These are phyloP conservation scores for Penicillium lagena DNA, from an alignment of 495 filamentous ascomycete species.

Conservation along the genomic window DNA sequence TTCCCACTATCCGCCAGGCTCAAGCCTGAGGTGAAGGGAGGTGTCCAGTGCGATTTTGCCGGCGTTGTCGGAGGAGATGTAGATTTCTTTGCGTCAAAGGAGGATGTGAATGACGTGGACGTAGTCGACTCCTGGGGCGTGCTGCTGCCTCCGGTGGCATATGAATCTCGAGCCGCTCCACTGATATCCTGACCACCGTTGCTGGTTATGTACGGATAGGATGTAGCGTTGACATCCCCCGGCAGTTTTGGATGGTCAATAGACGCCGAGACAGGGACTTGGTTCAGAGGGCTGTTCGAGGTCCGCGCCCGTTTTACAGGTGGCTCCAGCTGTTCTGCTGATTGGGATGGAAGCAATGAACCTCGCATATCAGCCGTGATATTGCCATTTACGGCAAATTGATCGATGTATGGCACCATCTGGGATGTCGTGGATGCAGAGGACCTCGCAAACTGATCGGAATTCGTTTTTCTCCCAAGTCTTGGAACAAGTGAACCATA, in stretches of 20 bases:
- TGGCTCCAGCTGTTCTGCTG: constrained; percentile 5
- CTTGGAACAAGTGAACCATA: background rate
- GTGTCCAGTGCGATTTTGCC: constrained; percentile 8
- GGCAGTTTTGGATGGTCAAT: background rate
- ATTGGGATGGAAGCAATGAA: background rate
- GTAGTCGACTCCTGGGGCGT: constrained; percentile 24
- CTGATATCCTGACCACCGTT: constrained; percentile 1
- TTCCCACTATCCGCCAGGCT: constrained; percentile 13
- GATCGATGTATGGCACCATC: constrained; percentile 6
- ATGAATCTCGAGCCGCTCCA: constrained; percentile 5
- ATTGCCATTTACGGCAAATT: constrained; percentile 2
- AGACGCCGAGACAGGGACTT: constrained; percentile 1
- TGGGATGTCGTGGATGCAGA: too few relatives aligned
- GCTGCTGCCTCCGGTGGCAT: constrained; percentile 13
- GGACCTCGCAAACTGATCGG: too few relatives aligned
- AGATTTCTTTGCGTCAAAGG: constrained; percentile 20
- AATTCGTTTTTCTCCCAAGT: background rate
- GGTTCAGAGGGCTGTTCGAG: constrained; percentile 4
- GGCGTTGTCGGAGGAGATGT: constrained; percentile 22
- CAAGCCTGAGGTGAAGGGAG: constrained; percentile 5
- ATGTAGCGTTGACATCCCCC: background rate
- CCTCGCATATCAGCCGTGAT: background rate
- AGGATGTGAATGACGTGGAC: constrained; percentile 21
- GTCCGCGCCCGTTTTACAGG: constrained; percentile 13
- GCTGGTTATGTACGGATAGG: background rate